A percentile compares a stretch with the other conserved stretches of the same genome.
Evolutionary conservation across 495 filamentous ascomycete species (phyloP).

Genomic region (Aspergillus asperescens): DNA sequence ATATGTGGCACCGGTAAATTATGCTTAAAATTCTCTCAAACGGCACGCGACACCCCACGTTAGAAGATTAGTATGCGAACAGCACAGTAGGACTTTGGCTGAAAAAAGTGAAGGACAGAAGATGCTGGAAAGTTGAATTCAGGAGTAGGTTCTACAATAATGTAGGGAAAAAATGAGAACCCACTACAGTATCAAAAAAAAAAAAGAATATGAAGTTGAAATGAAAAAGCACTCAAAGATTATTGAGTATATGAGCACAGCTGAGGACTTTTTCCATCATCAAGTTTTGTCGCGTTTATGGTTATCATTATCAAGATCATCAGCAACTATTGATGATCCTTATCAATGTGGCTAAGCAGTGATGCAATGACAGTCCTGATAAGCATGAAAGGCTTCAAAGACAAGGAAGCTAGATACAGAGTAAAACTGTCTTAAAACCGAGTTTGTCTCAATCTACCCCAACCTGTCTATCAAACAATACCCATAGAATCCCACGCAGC

Average conservation of each 20-base stretch:
- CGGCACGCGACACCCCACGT: conserved; percentile 6
- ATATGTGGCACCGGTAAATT: conserved; percentile 1
- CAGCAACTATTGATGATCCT: background rate
- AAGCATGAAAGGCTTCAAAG: background rate
- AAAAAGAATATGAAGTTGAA: background rate
- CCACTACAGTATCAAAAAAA: background rate
- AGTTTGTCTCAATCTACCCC: background rate
- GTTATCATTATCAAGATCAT: conserved; percentile 7
- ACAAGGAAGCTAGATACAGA: background rate
- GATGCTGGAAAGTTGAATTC: background rate
- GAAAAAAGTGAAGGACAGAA: background rate
- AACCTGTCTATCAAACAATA: background rate
- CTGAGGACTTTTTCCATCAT: background rate
- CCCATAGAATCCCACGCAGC: no score
- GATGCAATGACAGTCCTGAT: conserved; percentile 7
- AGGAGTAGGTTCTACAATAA: background rate
- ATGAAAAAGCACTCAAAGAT: no score
- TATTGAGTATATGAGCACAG: no score
- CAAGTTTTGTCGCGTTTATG: background rate
- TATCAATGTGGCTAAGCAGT: conserved; percentile 9
- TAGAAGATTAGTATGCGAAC: no score
- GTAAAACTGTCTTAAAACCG: background rate
- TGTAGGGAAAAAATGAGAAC: background rate
- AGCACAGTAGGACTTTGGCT: no score
- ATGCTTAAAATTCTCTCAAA: background rate